phyloP scores from a whole-genome alignment of 2,329 filamentous ascomycete species.

The Pezicula carpinea region DNA sequence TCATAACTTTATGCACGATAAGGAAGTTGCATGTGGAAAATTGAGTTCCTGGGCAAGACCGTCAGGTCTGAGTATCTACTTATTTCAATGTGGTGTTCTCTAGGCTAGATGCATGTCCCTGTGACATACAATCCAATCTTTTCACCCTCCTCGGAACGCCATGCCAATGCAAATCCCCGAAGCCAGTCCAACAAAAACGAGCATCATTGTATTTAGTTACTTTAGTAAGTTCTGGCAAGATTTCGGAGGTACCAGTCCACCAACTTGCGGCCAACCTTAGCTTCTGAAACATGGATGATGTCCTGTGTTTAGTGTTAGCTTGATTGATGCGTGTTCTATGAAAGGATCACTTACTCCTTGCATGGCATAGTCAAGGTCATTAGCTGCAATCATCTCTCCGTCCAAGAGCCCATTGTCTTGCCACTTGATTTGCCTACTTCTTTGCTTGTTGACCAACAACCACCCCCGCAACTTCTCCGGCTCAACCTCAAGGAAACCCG shows the following conservation, averaged over 20 bases:
- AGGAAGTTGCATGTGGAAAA: too few relatives aligned
- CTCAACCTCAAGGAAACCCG: slow-evolving; percentile 93
- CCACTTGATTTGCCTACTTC: slow-evolving; percentile 94
- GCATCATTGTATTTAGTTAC: slow-evolving; percentile 5
- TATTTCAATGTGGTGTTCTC: background rate
- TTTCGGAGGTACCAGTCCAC: slow-evolving; percentile 99
- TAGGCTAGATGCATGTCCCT: slow-evolving; percentile 1
- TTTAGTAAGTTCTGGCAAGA: slow-evolving; percentile 89
- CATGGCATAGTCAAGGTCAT: slow-evolving; percentile 95
- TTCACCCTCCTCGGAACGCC: slow-evolving; percentile 21
- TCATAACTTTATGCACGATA: background rate
- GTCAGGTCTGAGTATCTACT: background rate
- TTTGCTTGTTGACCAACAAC: slow-evolving; percentile 97
- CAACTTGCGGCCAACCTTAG: slow-evolving; percentile 93
- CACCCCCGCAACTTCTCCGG: slow-evolving; percentile 93
- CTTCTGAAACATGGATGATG: slow-evolving; percentile 97
- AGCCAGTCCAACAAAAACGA: slow-evolving; percentile 17
- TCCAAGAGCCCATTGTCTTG: slow-evolving; percentile 84
- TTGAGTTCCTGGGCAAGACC: background rate
- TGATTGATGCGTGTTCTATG: slow-evolving; percentile 36
- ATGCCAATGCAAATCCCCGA: slow-evolving; percentile 25
- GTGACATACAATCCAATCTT: slow-evolving; percentile 11
- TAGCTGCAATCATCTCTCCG: slow-evolving; percentile 87
- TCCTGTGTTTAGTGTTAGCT: slow-evolving; percentile 50
- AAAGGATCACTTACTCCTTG: slow-evolving; percentile 69